These are phyloP conservation scores for Pelargonium fulgidum DNA, from an alignment of 441 rosid species.

Conservation along the genomic window DNA sequence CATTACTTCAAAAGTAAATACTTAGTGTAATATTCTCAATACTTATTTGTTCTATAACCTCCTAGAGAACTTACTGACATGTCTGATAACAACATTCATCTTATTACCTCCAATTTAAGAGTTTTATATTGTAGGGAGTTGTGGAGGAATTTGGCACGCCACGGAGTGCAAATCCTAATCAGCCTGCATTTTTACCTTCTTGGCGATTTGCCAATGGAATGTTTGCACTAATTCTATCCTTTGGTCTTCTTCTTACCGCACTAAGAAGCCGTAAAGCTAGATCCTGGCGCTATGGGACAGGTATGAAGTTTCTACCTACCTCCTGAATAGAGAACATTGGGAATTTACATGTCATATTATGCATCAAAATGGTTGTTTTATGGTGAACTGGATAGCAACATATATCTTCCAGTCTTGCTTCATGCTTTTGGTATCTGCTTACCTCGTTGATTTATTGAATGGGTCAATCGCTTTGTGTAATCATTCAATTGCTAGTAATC, in stretches of 20 bases:
- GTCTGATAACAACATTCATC: not conserved
- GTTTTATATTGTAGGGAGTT: slow-evolving; percentile 44
- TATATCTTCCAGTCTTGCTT: not conserved
- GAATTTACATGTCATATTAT: not conserved
- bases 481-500: not conserved
- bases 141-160: slow-evolving; percentile 72
- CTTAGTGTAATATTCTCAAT: too few species aligned
- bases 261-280: slow-evolving; percentile 74
- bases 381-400: not conserved
- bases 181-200: slow-evolving; percentile 45
- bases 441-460: not conserved
- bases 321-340: not conserved
- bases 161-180: slow-evolving; percentile 49
- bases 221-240: slow-evolving; percentile 70
- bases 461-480: not conserved
- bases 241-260: slow-evolving; percentile 66
- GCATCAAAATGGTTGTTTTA: not conserved
- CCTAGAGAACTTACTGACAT: not conserved
- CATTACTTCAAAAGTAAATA: too few species aligned
- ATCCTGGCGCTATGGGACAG: slow-evolving; percentile 72
- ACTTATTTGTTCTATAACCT: not conserved
- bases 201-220: slow-evolving; percentile 84
- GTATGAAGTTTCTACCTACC: slow-evolving; percentile 28
- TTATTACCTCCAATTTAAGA: slow-evolving; percentile 10
- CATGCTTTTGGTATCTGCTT: not conserved